A percentile compares a stretch with the other conserved stretches of the same genome.
These are phyloP conservation scores for Protomyces lactucae-debilis DNA, from an alignment of 1,139 yeast species.

Conservation along the genomic window DNA sequence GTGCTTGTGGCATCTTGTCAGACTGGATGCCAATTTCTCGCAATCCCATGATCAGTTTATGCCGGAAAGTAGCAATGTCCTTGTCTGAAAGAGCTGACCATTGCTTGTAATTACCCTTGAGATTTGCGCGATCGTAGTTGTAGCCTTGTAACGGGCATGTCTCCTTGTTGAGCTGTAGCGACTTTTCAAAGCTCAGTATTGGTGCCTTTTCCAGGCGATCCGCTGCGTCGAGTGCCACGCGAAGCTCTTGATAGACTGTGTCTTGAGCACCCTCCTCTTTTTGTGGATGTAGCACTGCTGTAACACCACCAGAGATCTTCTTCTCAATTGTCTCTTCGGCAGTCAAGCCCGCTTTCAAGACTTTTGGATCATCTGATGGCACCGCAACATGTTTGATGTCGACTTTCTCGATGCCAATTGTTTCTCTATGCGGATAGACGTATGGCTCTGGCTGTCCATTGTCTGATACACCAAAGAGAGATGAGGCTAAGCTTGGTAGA, in stretches of 20 bases:
- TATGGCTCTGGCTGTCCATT: not conserved
- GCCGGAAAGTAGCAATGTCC: slow-evolving; percentile 6
- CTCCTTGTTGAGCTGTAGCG: not conserved
- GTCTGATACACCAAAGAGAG: not conserved
- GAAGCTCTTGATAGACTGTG: not conserved
- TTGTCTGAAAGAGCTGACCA: not conserved
- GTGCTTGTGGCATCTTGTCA: not conserved
- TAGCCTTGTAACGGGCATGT: not conserved
- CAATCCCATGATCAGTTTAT: not conserved
- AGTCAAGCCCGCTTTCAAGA: not conserved
- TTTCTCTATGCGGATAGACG: not conserved
- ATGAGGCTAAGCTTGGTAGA: not conserved
- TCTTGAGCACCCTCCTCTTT: not conserved
- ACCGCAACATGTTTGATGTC: not conserved
- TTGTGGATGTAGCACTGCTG: not conserved
- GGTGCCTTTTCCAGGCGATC: not conserved
- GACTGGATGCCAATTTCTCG: not conserved
- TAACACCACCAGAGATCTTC: not conserved
- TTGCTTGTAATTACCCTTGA: not conserved
- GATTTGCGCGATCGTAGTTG: not conserved
- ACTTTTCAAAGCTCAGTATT: not conserved
- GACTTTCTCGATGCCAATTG: not conserved
- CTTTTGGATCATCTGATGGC: not conserved
- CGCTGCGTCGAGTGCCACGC: not conserved
- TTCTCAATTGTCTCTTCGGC: not conserved